Percentiles rank a stretch among this genome's conserved stretches.
These are phyloP conservation scores for Vaccinium macrocarpon DNA, from an alignment of 148 eudicot genomes.

Conservation along the genomic window DNA sequence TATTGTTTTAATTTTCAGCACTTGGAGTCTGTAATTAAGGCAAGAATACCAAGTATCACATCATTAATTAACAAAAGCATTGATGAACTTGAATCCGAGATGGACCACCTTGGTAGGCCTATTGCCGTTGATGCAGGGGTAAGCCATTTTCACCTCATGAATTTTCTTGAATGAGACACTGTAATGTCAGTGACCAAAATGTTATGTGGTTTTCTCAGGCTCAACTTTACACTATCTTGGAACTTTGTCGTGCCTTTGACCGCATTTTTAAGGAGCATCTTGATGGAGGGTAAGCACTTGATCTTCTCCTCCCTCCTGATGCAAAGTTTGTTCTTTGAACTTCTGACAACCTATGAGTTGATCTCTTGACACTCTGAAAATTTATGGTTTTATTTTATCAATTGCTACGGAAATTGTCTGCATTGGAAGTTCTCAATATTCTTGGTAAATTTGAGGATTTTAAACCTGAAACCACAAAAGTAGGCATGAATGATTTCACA, in stretches of 20 bases:
- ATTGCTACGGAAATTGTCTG: background rate
- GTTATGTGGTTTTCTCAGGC: constrained; percentile 41
- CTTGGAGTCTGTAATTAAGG: constrained; percentile 77
- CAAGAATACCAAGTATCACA: constrained; percentile 80
- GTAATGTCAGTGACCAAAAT: constrained; percentile 7
- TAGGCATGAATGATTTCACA: background rate
- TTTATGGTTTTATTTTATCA: background rate
- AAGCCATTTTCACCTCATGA: constrained; percentile 24
- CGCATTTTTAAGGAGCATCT: constrained; percentile 75
- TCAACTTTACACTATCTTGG: constrained; percentile 71
- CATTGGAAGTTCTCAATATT: background rate
- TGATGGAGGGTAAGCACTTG: constrained; percentile 65
- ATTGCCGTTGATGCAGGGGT: constrained; percentile 94
- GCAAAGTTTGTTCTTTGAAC: background rate
- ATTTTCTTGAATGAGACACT: constrained; percentile 8
- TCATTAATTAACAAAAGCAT: constrained; percentile 77
- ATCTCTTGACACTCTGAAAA: background rate
- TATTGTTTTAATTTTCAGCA: constrained; percentile 46
- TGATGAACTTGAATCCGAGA: constrained; percentile 90
- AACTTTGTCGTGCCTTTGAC: constrained; percentile 81
- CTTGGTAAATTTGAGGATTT: background rate
- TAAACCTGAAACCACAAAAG: background rate
- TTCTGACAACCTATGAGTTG: constrained; percentile 1
- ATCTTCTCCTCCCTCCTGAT: constrained; percentile 5
- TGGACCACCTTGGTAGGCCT: constrained; percentile 92